Evolutionary conservation across 768 basidiomycete genomes (phyloP).

Genomic region (Naganishia friedmannii): DNA sequence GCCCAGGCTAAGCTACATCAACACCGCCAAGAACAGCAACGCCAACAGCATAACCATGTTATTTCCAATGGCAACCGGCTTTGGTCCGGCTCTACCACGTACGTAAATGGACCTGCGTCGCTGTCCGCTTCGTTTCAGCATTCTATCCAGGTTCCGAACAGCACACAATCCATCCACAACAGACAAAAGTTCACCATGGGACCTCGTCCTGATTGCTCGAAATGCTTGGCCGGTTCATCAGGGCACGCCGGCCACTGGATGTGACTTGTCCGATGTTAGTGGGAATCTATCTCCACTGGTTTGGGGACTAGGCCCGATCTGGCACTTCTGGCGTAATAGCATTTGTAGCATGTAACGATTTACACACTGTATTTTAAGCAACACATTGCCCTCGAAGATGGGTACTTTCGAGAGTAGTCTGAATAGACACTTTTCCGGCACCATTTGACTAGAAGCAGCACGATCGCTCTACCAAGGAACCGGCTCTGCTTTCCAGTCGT

Average conservation of each 20-base stretch:
- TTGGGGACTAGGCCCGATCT: not conserved
- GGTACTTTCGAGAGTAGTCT: not conserved
- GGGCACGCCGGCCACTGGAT: constrained; percentile 23
- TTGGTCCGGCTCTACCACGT: not conserved
- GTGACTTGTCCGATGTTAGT: not conserved
- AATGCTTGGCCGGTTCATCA: constrained; percentile 11
- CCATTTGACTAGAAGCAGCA: not conserved
- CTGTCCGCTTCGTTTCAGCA: not conserved
- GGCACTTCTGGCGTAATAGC: not conserved
- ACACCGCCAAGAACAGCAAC: constrained; percentile 16
- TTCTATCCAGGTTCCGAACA: constrained; percentile 16
- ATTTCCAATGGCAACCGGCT: not conserved
- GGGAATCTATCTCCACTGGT: not conserved
- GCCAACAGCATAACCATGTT: constrained; percentile 1
- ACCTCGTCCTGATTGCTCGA: constrained; percentile 22
- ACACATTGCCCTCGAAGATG: not conserved
- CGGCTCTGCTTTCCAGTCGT: constrained; percentile 49
- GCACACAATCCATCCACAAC: constrained; percentile 22
- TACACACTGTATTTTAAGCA: not conserved
- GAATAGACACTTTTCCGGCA: not conserved
- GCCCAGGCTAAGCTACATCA: constrained; percentile 18
- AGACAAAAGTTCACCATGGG: constrained; percentile 24
- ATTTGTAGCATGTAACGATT: not conserved
- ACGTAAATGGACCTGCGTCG: not conserved
- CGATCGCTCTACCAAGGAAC: constrained; percentile 41